These are phyloP conservation scores for Xylaria digitata DNA, from an alignment of 2,329 filamentous ascomycete species.

Conservation along the genomic window DNA sequence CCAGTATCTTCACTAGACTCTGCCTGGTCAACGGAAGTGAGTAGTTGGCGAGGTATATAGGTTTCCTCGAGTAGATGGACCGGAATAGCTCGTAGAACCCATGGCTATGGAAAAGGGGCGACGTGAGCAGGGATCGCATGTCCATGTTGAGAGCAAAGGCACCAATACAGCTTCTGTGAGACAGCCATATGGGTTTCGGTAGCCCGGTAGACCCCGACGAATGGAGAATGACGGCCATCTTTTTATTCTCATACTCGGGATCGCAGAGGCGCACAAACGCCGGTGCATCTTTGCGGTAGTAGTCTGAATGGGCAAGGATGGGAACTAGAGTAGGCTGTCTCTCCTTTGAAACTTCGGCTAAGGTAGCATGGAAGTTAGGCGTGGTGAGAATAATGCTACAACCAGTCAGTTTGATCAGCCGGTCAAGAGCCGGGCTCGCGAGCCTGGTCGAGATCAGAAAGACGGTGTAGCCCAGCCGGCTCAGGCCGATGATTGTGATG, in stretches of 20 bases:
- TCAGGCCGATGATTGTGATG: conserved; percentile 56
- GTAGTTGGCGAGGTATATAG: conserved; percentile 61
- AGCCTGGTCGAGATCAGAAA: conserved; percentile 57
- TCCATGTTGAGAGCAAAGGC: conserved; percentile 48
- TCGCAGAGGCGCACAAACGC: conserved; percentile 33
- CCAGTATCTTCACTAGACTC: conserved; percentile 56
- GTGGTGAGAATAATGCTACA: conserved; percentile 48
- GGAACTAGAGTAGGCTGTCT: conserved; percentile 21
- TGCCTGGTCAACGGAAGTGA: conserved; percentile 60
- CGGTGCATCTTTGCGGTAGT: conserved; percentile 27
- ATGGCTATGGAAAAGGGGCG: conserved; percentile 64
- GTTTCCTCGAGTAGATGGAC: conserved; percentile 58
- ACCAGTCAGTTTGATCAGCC: conserved; percentile 52
- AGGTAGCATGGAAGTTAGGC: conserved; percentile 23
- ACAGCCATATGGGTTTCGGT: conserved; percentile 66
- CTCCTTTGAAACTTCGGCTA: conserved; percentile 23
- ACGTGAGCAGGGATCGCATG: conserved; percentile 59
- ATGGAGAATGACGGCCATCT: conserved; percentile 49
- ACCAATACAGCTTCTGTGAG: conserved; percentile 51
- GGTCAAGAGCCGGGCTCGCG: conserved; percentile 52
- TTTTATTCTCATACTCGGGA: conserved; percentile 37
- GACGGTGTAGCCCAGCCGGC: conserved; percentile 55
- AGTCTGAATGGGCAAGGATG: conserved; percentile 23
- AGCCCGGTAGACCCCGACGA: conserved; percentile 64
- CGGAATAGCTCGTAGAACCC: conserved; percentile 62